phyloP scores from a whole-genome alignment of 2,329 filamentous ascomycete genomes.

The Amylocarpus encephaloides region DNA sequence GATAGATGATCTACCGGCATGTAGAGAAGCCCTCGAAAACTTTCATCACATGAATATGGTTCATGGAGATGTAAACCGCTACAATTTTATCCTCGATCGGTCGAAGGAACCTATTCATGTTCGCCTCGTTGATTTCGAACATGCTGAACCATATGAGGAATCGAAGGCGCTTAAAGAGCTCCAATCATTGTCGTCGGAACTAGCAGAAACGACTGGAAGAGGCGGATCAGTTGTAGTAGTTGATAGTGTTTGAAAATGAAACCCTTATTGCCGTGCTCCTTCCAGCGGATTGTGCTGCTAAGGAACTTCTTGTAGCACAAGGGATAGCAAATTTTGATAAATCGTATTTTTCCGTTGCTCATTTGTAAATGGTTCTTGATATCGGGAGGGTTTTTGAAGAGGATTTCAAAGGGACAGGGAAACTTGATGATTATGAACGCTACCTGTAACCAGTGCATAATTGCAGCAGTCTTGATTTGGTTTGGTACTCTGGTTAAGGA shows the following conservation, averaged over 20 bases:
- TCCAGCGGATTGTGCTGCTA: too few relatives aligned
- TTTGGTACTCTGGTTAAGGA: too few relatives aligned
- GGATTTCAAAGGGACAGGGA: too few relatives aligned
- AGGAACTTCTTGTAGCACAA: too few relatives aligned
- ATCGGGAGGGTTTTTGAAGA: too few relatives aligned
- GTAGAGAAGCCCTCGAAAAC: constrained; percentile 9
- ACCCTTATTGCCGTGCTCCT: not conserved
- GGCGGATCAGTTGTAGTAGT: constrained; percentile 1
- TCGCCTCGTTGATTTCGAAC: constrained; percentile 9
- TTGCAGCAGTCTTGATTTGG: too few relatives aligned
- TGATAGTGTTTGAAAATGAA: constrained; percentile 5
- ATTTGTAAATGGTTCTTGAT: too few relatives aligned
- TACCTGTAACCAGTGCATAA: too few relatives aligned
- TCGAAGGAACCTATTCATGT: constrained; percentile 6
- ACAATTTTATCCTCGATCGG: constrained; percentile 8
- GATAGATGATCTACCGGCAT: constrained; percentile 26
- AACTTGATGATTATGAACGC: too few relatives aligned
- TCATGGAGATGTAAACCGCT: constrained; percentile 9
- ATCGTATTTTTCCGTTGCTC: too few relatives aligned
- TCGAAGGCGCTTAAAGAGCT: constrained; percentile 8
- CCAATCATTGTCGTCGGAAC: constrained; percentile 4
- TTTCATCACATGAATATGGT: constrained; percentile 1
- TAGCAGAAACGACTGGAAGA: constrained; percentile 10
- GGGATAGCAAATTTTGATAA: too few relatives aligned
- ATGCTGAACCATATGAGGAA: constrained; percentile 10